These are phyloP conservation scores for Claviceps fusiformis DNA, from an alignment of 2,329 filamentous ascomycete genomes.

Conservation along the genomic window DNA sequence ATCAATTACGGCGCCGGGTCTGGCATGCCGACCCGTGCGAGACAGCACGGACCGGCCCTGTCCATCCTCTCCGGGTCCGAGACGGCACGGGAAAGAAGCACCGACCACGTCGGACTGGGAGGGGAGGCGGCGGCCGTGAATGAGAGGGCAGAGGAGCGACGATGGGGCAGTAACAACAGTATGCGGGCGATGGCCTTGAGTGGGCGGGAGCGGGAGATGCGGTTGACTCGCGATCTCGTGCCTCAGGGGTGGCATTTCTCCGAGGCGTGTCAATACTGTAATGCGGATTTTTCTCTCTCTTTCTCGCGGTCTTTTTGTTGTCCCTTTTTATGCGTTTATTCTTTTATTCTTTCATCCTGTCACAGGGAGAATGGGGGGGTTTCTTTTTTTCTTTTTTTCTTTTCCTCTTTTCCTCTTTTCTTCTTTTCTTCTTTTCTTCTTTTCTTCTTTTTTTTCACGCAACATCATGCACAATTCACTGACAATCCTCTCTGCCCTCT, in stretches of 20 bases:
- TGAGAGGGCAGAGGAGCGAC: neutral
- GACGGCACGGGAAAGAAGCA: neutral
- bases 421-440: too few species aligned
- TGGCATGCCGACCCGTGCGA: neutral
- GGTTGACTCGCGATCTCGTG: neutral
- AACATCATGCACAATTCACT: neutral
- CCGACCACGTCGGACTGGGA: neutral
- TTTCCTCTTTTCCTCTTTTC: neutral
- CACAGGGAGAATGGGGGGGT: too few species aligned
- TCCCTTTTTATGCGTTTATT: too few species aligned
- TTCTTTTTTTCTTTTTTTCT: too few species aligned
- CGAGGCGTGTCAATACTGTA: slow-evolving; percentile 1
- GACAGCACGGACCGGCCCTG: too few species aligned
- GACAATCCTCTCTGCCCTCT: neutral
- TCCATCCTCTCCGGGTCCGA: too few species aligned
- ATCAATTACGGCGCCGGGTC: neutral
- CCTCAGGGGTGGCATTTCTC: slow-evolving; percentile 1
- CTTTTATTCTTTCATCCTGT: too few species aligned
- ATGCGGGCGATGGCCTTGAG: neutral
- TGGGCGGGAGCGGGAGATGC: neutral
- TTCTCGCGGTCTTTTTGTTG: too few species aligned
- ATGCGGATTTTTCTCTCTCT: neutral
- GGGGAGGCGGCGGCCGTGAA: neutral
- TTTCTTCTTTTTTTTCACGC: neutral
- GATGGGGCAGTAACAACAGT: too few species aligned